Evolutionary conservation across 805 yeast species (phyloP), one percentile per base, ranked within the genome.

Genomic region (Lipomyces yamadae): DNA sequence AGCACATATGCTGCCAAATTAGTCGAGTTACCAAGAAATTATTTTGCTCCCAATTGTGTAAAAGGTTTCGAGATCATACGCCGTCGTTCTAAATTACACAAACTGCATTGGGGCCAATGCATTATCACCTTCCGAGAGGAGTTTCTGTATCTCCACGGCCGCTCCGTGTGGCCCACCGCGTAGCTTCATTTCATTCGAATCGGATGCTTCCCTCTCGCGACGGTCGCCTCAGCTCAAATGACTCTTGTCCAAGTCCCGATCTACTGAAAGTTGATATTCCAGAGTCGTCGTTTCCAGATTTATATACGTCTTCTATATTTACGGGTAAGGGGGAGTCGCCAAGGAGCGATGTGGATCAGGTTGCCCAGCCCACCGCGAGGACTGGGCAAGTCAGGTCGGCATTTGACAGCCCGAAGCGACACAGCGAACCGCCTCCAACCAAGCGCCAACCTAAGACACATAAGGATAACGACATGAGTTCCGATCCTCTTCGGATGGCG

Each of bases 281-380:
- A 7, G 65, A 56, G 30, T 45, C 60, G 13, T 62, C 65, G 2
- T 62, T 62, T 34, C 65, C 65, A 8, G 57, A 45, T 6, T 53
- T 62, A 24, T 50, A 62, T 24, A 62, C 61, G 13, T 45, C 65
- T 11, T 29, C 42, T 29, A 56, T 42, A 45, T 56, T 52, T 52
- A 48, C 39, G 59, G 18, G 48, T n/a, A 56, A 54, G 13, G 56
- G 56, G 42, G 56, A 54, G 56, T 8, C 37, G 3, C 3, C 56
- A 18, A 32, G 34, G 56, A 15, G 37, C 34, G 24, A n/a, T 34
- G 7, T 54, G 15, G 6, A 15, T 15, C 56, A 56, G 54, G 5
- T 2, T 35, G 54, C 18, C 6, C 32, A 56, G 6, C 10, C 59
- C 15, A 8, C 30, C 30, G 15, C 6, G n/a, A n/a, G 24, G 2